These are phyloP conservation scores for Diaporthe vexans DNA, from an alignment of 2,329 filamentous ascomycete species.

Conservation along the genomic window DNA sequence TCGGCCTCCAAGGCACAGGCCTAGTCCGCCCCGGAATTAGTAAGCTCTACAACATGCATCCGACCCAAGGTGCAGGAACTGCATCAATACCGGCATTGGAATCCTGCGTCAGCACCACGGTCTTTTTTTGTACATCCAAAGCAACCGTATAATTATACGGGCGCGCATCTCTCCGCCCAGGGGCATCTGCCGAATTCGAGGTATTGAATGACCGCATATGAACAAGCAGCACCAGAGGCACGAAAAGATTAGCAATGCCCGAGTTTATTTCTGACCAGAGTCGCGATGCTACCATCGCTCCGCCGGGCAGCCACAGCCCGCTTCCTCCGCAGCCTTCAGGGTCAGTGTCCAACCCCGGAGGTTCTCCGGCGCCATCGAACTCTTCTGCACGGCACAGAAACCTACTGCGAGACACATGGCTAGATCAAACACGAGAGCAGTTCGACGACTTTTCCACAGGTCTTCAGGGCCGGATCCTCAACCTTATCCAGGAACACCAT, in stretches of 20 bases:
- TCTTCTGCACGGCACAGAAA: background rate
- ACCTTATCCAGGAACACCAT: background rate
- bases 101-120: background rate
- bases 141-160: background rate
- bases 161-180: background rate
- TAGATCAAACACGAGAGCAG: background rate
- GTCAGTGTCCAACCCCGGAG: background rate
- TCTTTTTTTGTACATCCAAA: background rate
- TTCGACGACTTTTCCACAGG: background rate
- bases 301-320: background rate
- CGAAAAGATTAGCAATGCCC: background rate
- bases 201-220: background rate
- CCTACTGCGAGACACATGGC: slow-evolving; percentile 3
- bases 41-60: background rate
- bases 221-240: background rate
- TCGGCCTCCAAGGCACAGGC: background rate
- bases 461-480: background rate
- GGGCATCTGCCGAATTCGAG: background rate
- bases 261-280: background rate
- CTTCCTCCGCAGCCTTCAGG: background rate
- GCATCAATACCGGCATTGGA: no score
- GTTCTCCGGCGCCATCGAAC: background rate
- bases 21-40: background rate
- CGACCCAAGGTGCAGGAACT: background rate
- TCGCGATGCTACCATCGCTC: background rate